Base-by-base conservation (phyloP, 495 filamentous ascomycete species). In the Annulohypoxylon bovei region DNA sequence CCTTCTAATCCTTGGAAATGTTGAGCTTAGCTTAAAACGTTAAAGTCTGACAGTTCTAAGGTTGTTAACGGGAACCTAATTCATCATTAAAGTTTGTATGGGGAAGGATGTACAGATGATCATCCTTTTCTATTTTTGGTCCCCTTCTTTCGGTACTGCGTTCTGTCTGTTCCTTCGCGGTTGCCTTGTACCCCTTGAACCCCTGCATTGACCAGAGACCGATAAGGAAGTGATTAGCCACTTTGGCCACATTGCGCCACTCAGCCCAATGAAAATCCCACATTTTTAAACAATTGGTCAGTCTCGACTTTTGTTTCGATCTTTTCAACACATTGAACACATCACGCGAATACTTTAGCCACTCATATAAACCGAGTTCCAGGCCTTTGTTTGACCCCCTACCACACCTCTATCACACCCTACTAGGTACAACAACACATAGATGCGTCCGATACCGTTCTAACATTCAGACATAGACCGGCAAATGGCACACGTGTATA, bases 241-340 rank as follows among this genome's bases (percentile, higher is more conserved):
- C 56, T 20, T 33, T 46, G 32, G 44, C 55, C 56, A 67, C 56
- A 47, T 69, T 65, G 37, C 59, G 54, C 54, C 67, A 60, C 67
- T 25, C n/a, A 63, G 14, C 55, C 37, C 61, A 60, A 64, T 64
- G 28, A 61, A 61, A 57, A 53, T 62, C 23, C 62, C 68, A 71
- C 68, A 71, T 71, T 63, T 63, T 28, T 25, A 25, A 47, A 53
- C 46, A 59, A 62, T 53, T 57, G 39, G 64, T 71, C 65, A 57
- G 62, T 66, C 57, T 35, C 23, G 40, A 61, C 47, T 52, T 46
- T 32, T 32, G 25, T 27, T 9, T 28, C 39, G 39, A 42, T 52
- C 47, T 16, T 40, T 63, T 30, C 25, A 22, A 14, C 22, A 20
- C 12, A 52, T 63, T 30, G n/a, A 22, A 14, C 22, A 20, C 12